These are phyloP conservation scores for Arthromyces matolae DNA, from an alignment of 768 basidiomycete genomes.

Conservation along the genomic window DNA sequence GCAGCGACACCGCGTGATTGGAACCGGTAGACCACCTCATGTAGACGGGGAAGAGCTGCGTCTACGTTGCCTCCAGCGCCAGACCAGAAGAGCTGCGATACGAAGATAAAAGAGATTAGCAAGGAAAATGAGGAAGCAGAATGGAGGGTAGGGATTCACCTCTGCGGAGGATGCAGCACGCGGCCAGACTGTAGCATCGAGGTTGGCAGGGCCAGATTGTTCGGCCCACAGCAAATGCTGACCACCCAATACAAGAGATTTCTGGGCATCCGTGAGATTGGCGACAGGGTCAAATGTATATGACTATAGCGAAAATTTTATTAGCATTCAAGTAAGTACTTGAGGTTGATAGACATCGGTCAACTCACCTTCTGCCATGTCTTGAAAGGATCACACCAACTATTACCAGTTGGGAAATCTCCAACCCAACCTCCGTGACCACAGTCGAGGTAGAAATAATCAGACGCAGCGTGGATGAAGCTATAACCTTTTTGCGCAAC, in stretches of 20 bases:
- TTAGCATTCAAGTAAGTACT: background rate
- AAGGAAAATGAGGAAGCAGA: background rate
- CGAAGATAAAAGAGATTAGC: background rate
- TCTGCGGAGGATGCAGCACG: constrained; percentile 70
- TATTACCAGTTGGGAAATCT: constrained; percentile 40
- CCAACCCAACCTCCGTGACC: constrained; percentile 74
- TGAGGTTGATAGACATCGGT: background rate
- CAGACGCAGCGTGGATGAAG: constrained; percentile 65
- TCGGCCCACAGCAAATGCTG: constrained; percentile 74
- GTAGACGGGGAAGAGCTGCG: constrained; percentile 61
- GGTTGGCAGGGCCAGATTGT: constrained; percentile 60
- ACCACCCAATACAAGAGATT: constrained; percentile 64
- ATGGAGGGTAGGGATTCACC: constrained; percentile 14
- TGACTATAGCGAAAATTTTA: constrained; percentile 24
- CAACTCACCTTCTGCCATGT: constrained; percentile 76
- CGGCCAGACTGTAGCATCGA: constrained; percentile 71
- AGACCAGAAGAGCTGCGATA: constrained; percentile 61
- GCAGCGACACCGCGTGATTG: constrained; percentile 58
- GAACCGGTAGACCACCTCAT: constrained; percentile 62
- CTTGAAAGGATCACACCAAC: constrained; percentile 80
- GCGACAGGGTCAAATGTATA: constrained; percentile 74
- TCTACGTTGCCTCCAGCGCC: constrained; percentile 45
- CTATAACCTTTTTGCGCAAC: constrained; percentile 60
- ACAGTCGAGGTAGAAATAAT: constrained; percentile 82
- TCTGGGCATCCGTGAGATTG: constrained; percentile 48